Evolutionary conservation across 2,329 filamentous ascomycete species (phyloP).

Genomic region (Clarireedia hainanense): DNA sequence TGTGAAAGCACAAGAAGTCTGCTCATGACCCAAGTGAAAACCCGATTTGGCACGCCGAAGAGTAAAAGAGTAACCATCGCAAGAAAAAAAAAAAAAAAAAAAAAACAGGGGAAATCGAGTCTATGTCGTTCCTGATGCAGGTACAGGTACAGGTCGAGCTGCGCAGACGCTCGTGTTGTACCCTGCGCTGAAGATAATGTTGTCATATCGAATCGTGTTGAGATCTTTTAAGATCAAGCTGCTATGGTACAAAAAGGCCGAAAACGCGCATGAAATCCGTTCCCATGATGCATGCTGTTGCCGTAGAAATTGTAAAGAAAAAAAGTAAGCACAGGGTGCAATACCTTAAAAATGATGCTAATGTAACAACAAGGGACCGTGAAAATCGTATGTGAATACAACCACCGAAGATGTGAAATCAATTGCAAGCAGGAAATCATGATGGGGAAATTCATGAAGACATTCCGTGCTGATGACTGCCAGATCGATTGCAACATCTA

Average conservation of each 20-base stretch:
- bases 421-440: too few species aligned
- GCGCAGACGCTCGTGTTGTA: conserved; percentile 28
- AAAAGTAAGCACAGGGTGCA: conserved; percentile 16
- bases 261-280: conserved; percentile 18
- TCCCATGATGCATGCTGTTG: conserved; percentile 24
- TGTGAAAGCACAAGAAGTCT: conserved; percentile 25
- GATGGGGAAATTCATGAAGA: neutral
- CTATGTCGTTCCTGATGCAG: conserved; percentile 22
- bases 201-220: conserved; percentile 24
- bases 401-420: conserved; percentile 17
- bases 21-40: conserved; percentile 22
- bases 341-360: conserved; percentile 23
- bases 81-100: conserved; percentile 11
- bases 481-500: conserved; percentile 17
- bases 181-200: conserved; percentile 25
- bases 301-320: conserved; percentile 21
- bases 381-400: conserved; percentile 30
- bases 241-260: conserved; percentile 29
- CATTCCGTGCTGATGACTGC: conserved; percentile 3
- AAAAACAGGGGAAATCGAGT: conserved; percentile 17
- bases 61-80: conserved; percentile 15
- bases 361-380: conserved; percentile 30
- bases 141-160: conserved; percentile 30
- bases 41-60: conserved; percentile 17
- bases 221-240: conserved; percentile 27